Base-by-base conservation (phyloP, 2,329 filamentous ascomycete species). In the Claviceps purpurea region DNA sequence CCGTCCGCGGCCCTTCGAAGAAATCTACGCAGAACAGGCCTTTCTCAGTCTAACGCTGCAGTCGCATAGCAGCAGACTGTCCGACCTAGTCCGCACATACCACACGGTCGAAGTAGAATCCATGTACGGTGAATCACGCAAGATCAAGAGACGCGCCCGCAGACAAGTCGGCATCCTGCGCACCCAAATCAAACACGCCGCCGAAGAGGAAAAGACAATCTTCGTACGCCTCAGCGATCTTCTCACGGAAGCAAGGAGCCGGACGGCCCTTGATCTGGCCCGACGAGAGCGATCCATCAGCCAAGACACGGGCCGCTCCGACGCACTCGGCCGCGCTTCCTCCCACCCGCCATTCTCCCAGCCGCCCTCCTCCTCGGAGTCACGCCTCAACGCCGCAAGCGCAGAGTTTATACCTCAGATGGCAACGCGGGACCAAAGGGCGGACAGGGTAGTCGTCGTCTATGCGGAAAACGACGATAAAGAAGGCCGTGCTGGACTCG, bases 141-240 rank as follows among this genome's bases (percentile, higher is more conserved):
- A 63, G 41, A 55, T 61, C 5, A 59, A 61, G 14, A 64, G 67
- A 20, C 62, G 57, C 45, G 57, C 69, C 11, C 66, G 66, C 38
- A 77, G 75, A 54, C 64, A 73, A 41, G 59, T 72, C 4, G 61
- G 64, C 2, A 64, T 71, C 51, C 54, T 78, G 11, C 69, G 62
- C 47, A 64, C 63, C 49, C 70, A 69, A 53, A 68, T 80, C 37
- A 59, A 64, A n/a, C 66, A 72, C 44, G 70, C 67, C 0, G 69
- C 70, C 2, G 65, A 69, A 50, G 73, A 78, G 57, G 72, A 80
- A 57, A 69, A 64, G 50, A 57, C 64, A 16, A 69, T 78, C 6
- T 60, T 74, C 41, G 53, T 64, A 16, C 65, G 75, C 2, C 63
- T 81, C n/a, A 64, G 69, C 13, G 75, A 79, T 53, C 57, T 81